phyloP scores from a whole-genome alignment of 2,329 filamentous ascomycete genomes.

The Sarocladium oryzae region DNA sequence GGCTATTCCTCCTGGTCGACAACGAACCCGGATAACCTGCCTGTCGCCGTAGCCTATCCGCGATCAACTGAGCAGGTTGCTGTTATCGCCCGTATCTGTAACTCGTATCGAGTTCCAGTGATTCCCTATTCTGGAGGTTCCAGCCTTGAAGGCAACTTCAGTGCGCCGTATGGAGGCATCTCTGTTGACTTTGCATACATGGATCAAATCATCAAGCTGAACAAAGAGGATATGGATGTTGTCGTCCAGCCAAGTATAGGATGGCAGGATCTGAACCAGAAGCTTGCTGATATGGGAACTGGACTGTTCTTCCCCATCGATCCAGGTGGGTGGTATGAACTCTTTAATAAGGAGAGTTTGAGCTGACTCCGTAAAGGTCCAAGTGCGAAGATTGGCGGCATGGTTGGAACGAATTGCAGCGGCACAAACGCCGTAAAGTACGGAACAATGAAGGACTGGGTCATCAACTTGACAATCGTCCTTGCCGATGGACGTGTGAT shows the following conservation, averaged over 20 bases:
- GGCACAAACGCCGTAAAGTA: constrained; percentile 77
- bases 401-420: constrained; percentile 73
- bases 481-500: constrained; percentile 72
- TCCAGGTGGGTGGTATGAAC: constrained; percentile 46
- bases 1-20: constrained; percentile 65
- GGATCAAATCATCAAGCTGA: constrained; percentile 72
- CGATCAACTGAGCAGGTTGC: constrained; percentile 55
- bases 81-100: constrained; percentile 59
- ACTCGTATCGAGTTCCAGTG: constrained; percentile 75
- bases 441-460: constrained; percentile 85
- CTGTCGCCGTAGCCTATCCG: constrained; percentile 59
- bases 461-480: constrained; percentile 75
- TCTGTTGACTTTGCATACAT: constrained; percentile 86
- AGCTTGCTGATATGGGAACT: constrained; percentile 58
- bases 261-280: constrained; percentile 85
- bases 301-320: constrained; percentile 90
- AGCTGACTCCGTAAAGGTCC: constrained; percentile 33
- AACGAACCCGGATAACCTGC: constrained; percentile 51
- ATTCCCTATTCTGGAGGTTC: constrained; percentile 83
- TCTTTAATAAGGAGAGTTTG: not conserved
- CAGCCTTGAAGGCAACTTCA: constrained; percentile 85
- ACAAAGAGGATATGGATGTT: constrained; percentile 85
- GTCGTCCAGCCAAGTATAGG: constrained; percentile 86
- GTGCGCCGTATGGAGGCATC: constrained; percentile 77
- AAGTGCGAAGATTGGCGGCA: constrained; percentile 71